Evolutionary conservation across 2,329 filamentous ascomycete species (phyloP).

Genomic region (Aspergillus persii): DNA sequence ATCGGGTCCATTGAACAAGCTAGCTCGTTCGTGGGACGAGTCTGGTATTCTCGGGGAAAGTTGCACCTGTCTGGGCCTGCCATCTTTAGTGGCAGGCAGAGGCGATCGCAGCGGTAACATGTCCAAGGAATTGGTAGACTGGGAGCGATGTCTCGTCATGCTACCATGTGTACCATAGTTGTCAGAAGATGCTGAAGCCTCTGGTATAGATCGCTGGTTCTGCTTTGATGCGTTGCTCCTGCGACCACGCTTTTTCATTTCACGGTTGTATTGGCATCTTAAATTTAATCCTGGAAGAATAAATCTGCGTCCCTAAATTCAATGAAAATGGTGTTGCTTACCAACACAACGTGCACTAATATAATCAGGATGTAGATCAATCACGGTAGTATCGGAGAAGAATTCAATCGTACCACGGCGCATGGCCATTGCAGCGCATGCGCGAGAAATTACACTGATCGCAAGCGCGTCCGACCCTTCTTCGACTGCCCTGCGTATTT

Average conservation of each 20-base stretch:
- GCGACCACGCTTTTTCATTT: conserved; percentile 24
- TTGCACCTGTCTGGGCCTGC: neutral
- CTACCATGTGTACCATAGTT: neutral
- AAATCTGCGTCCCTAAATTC: neutral
- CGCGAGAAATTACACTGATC: conserved; percentile 42
- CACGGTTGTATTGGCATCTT: conserved; percentile 23
- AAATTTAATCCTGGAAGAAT: conserved; percentile 13
- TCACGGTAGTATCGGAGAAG: neutral
- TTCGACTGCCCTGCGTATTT: neutral
- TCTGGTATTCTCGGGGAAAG: neutral
- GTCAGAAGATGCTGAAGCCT: neutral
- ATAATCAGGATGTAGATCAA: neutral
- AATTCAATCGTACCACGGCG: conserved; percentile 38
- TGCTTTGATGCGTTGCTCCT: neutral
- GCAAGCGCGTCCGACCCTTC: conserved; percentile 26
- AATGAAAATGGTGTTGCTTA: neutral
- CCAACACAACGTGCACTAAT: neutral
- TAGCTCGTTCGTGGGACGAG: neutral
- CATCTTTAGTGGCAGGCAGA: neutral
- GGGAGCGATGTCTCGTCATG: neutral
- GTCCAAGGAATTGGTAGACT: neutral
- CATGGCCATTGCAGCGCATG: conserved; percentile 45
- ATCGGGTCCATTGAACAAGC: neutral
- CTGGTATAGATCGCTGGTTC: neutral
- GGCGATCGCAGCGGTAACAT: neutral